These are phyloP conservation scores for Coriaria nepalensis DNA, from an alignment of 306 rosid species.

Conservation along the genomic window DNA sequence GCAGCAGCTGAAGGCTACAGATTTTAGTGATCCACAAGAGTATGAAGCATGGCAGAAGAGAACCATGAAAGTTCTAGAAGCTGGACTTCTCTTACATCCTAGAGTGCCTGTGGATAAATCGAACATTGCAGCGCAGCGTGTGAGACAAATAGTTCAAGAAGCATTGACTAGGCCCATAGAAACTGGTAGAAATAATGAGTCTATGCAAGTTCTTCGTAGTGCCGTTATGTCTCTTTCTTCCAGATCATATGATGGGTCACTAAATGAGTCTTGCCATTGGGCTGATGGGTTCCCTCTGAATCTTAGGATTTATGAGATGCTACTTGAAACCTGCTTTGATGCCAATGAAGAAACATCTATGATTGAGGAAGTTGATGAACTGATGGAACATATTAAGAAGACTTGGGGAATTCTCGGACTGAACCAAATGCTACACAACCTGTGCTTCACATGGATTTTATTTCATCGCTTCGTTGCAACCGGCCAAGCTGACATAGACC, in stretches of 20 bases:
- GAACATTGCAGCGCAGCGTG: constrained; percentile 55
- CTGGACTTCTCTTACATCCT: constrained; percentile 90
- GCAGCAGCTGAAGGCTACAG: constrained; percentile 87
- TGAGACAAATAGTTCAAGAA: constrained; percentile 62
- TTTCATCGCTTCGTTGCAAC: constrained; percentile 89
- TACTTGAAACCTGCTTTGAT: constrained; percentile 76
- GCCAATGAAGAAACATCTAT: constrained; percentile 57
- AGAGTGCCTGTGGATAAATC: constrained; percentile 57
- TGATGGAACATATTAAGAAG: constrained; percentile 95
- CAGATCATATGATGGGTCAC: constrained; percentile 72
- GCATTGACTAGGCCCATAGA: constrained; percentile 74
- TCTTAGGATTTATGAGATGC: constrained; percentile 79
- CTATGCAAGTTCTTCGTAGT: constrained; percentile 91
- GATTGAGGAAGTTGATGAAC: constrained; percentile 81
- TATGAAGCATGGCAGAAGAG: constrained; percentile 77
- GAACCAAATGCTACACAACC: constrained; percentile 72
- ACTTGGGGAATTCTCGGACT: constrained; percentile 96
- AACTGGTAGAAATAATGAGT: constrained; percentile 77
- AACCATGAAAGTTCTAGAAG: constrained; percentile 78
- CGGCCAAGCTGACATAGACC: constrained; percentile 69
- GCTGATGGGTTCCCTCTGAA: constrained; percentile 96
- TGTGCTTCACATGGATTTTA: constrained; percentile 93
- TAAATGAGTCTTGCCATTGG: constrained; percentile 79
- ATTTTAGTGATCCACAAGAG: constrained; percentile 77
- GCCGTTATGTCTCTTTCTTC: constrained; percentile 77